phyloP scores from a whole-genome alignment of 352 stramenopile species.

The Elongisporangium undulatum region DNA sequence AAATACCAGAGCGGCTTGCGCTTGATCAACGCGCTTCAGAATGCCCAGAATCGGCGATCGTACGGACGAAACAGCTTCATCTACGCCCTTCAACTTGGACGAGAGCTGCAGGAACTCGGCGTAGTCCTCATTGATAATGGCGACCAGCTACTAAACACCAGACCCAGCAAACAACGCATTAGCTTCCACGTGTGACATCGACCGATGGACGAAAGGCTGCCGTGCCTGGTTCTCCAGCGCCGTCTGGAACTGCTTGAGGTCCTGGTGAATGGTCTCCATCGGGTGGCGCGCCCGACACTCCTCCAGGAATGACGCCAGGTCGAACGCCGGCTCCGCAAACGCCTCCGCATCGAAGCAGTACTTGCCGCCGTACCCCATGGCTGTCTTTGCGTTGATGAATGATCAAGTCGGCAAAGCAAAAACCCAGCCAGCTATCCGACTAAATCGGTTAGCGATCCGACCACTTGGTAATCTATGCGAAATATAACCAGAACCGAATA shows the following conservation, averaged over 20 bases:
- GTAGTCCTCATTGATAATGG: constrained; percentile 89
- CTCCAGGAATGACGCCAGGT: constrained; percentile 66
- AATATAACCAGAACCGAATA: background rate
- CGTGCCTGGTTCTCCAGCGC: constrained; percentile 80
- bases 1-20: constrained; percentile 53
- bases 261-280: constrained; percentile 84
- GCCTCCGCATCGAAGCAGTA: constrained; percentile 85
- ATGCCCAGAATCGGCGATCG: constrained; percentile 64
- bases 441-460: background rate
- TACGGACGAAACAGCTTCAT: constrained; percentile 80
- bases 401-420: background rate
- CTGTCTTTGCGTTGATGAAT: background rate
- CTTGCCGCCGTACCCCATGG: constrained; percentile 29
- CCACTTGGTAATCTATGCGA: background rate
- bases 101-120: constrained; percentile 88
- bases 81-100: constrained; percentile 81
- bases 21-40: constrained; percentile 75
- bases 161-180: background rate
- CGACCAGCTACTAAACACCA: constrained; percentile 37
- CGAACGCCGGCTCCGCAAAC: constrained; percentile 74
- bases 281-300: constrained; percentile 64
- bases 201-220: background rate
- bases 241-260: constrained; percentile 82
- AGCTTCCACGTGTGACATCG: background rate
- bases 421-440: background rate